These are phyloP conservation scores for Fusarium agapanthi DNA, from an alignment of 2,329 filamentous ascomycete species.

Conservation along the genomic window DNA sequence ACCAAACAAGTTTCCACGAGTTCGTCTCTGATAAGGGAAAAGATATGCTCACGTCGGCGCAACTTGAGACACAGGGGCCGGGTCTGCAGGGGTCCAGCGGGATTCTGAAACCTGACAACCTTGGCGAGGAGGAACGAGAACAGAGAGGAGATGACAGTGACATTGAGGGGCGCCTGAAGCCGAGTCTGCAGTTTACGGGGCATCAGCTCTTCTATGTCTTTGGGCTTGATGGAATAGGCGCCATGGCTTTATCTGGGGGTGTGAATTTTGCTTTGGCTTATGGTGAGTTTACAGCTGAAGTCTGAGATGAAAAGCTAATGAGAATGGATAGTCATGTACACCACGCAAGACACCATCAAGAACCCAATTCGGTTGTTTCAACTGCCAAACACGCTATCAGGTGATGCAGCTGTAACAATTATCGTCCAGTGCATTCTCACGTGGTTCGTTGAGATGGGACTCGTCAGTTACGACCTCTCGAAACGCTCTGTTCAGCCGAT, in stretches of 20 bases:
- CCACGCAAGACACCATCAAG: conserved; percentile 46
- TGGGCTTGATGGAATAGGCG: conserved; percentile 56
- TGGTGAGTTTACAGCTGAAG: conserved; percentile 44
- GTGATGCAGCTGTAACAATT: conserved; percentile 60
- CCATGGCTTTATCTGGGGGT: conserved; percentile 56
- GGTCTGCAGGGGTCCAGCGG: conserved; percentile 17
- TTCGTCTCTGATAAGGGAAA: conserved; percentile 4
- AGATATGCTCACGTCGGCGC: conserved; percentile 22
- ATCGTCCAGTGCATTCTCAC: conserved; percentile 60
- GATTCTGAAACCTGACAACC: conserved; percentile 14
- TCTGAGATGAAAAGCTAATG: conserved; percentile 1
- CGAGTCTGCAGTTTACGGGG: conserved; percentile 51
- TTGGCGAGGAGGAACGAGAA: conserved; percentile 16
- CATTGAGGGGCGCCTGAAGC: conserved; percentile 43
- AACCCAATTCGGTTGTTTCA: conserved; percentile 57
- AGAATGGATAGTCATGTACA: conserved; percentile 55
- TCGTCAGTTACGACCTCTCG: conserved; percentile 59
- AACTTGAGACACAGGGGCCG: conserved; percentile 37
- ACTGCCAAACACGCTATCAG: conserved; percentile 60
- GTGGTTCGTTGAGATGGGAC: conserved; percentile 58
- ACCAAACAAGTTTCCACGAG: not conserved
- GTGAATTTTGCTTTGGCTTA: conserved; percentile 64
- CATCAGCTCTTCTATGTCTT: conserved; percentile 61
- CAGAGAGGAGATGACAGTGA: not conserved
- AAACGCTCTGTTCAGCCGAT: conserved; percentile 57